A percentile compares a stretch with the other conserved stretches of the same genome.
These are phyloP conservation scores for Lichtheimia corymbifera DNA, from an alignment of 371 early-diverging fungal species.

Conservation along the genomic window DNA sequence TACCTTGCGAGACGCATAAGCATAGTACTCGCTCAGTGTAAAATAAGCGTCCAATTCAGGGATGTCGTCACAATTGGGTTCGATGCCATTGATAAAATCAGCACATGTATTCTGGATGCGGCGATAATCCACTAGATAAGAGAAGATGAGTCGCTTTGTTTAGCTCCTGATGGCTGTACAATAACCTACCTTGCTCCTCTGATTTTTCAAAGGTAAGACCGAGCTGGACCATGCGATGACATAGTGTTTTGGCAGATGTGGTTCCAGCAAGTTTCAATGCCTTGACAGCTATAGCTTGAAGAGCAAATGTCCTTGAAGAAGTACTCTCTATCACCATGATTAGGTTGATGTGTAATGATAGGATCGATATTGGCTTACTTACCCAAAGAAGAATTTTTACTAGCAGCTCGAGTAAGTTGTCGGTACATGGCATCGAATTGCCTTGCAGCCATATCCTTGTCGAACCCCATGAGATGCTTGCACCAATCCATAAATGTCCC, in stretches of 20 bases:
- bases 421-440: conserved; percentile 36
- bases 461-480: conserved; percentile 22
- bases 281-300: conserved; percentile 24
- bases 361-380: background rate
- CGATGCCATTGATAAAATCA: conserved; percentile 16
- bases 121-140: conserved; percentile 18
- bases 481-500: conserved; percentile 50
- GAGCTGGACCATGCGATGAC: conserved; percentile 35
- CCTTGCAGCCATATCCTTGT: conserved; percentile 24
- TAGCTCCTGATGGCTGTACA: background rate
- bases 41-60: conserved; percentile 37
- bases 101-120: conserved; percentile 25
- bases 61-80: conserved; percentile 18
- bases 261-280: conserved; percentile 11
- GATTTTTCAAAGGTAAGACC: conserved; percentile 38
- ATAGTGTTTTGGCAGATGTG: conserved; percentile 12
- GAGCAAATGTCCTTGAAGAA: conserved; percentile 8
- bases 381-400: conserved; percentile 23
- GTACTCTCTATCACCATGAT: background rate
- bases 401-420: conserved; percentile 23
- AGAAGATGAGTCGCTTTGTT: background rate
- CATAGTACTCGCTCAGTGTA: conserved; percentile 39
- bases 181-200: conserved; percentile 19
- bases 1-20: conserved; percentile 42
- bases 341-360: background rate